Conservation (phyloP, 768 basidiomycete genomes). For the Rossbeevera mucosa region DNA sequence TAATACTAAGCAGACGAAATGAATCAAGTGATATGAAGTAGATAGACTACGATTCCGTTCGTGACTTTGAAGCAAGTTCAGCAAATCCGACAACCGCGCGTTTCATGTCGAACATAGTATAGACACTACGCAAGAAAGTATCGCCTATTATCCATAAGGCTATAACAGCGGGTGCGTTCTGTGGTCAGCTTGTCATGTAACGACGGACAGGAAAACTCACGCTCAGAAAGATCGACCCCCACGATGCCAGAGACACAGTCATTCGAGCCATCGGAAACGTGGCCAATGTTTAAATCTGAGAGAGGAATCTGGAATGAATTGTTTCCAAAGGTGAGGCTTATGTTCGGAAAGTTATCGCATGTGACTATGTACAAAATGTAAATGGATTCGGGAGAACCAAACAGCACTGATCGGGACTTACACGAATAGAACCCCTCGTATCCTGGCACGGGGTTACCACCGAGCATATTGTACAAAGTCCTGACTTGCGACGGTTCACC, state of each 20-base stretch:
- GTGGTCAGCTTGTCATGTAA: not conserved
- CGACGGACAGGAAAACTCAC: not conserved
- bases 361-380: not conserved
- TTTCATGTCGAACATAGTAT: not conserved
- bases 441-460: not conserved
- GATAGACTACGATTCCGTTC: not conserved
- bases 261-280: not conserved
- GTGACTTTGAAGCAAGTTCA: not conserved
- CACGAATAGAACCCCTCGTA: not conserved
- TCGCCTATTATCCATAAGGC: not conserved
- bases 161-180: not conserved
- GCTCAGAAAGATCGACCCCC: not conserved
- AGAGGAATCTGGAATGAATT: not conserved
- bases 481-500: not conserved
- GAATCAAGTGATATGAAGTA: not conserved
- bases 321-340: not conserved
- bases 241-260: not conserved
- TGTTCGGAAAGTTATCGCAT: not conserved
- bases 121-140: not conserved
- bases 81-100: not conserved
- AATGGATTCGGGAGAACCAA: not conserved
- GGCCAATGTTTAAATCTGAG: not conserved
- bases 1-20: not conserved
- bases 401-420: not conserved
- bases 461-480: not conserved